These are phyloP conservation scores for Ustilago loliicola DNA, from an alignment of 1,284 basidiomycete genomes.

Conservation along the genomic window DNA sequence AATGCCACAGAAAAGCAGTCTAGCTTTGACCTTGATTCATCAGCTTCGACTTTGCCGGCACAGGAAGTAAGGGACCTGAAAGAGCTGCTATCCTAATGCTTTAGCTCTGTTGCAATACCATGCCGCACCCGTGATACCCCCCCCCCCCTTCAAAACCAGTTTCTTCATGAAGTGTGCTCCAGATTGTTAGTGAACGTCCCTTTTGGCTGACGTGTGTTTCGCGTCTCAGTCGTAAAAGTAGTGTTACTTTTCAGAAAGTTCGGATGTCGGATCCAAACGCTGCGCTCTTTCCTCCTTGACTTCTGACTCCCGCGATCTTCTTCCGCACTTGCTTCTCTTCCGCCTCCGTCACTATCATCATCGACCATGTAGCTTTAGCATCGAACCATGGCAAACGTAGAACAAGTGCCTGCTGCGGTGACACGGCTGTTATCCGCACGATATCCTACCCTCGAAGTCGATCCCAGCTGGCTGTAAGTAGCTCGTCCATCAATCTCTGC, in stretches of 20 bases:
- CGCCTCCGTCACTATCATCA: neutral
- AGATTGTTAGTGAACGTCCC: too few relatives aligned
- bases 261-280: conserved; percentile 17
- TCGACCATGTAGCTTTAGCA: conserved; percentile 23
- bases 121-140: too few relatives aligned
- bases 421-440: conserved; percentile 41
- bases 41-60: conserved; percentile 1
- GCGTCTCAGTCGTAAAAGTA: neutral
- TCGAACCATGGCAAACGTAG: conserved; percentile 9
- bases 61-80: conserved; percentile 12
- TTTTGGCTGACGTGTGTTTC: too few relatives aligned
- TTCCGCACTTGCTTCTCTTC: conserved; percentile 8
- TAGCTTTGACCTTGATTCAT: neutral
- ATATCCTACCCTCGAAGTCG: conserved; percentile 40
- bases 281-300: neutral
- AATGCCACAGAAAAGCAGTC: neutral
- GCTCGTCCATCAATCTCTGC: neutral
- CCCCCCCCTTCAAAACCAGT: too few relatives aligned
- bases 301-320: neutral
- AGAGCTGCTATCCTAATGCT: conserved; percentile 16
- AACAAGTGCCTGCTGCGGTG: conserved; percentile 27
- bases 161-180: too few relatives aligned
- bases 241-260: conserved; percentile 22
- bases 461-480: conserved; percentile 37
- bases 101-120: too few relatives aligned